Evolutionary conservation across 306 rosid genomes (phyloP).

Genomic region (Gleditsia sinensis): DNA sequence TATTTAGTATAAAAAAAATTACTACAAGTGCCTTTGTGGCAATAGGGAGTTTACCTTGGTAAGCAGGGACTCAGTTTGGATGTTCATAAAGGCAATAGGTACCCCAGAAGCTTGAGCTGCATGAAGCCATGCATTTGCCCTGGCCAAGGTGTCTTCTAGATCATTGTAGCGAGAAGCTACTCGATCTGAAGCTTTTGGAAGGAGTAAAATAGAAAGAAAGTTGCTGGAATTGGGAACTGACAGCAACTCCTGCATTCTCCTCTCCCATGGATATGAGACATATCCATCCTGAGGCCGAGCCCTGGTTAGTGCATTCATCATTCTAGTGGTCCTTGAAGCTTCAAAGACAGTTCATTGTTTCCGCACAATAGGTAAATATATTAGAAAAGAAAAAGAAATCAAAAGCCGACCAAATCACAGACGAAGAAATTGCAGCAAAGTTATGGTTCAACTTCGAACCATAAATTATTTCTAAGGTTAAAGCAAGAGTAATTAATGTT

Average conservation of each 20-base stretch:
- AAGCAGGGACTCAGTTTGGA: slow-evolving; percentile 90
- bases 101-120: slow-evolving; percentile 86
- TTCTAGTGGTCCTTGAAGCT: slow-evolving; percentile 77
- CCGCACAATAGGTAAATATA: slow-evolving; percentile 36
- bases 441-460: neutral
- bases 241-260: slow-evolving; percentile 75
- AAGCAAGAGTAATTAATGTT: neutral
- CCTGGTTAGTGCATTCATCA: slow-evolving; percentile 68
- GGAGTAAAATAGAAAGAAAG: slow-evolving; percentile 74
- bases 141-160: slow-evolving; percentile 84
- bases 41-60: slow-evolving; percentile 66
- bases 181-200: slow-evolving; percentile 85
- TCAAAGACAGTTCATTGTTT: slow-evolving; percentile 30
- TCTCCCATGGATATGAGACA: slow-evolving; percentile 90
- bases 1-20: too few relatives aligned
- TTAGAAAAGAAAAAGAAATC: slow-evolving; percentile 6
- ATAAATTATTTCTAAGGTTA: neutral
- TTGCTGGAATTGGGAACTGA: slow-evolving; percentile 75
- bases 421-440: neutral
- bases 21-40: slow-evolving; percentile 8
- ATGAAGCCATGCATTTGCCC: slow-evolving; percentile 91
- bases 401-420: slow-evolving; percentile 5
- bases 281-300: slow-evolving; percentile 81
- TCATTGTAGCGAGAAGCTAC: slow-evolving; percentile 81
- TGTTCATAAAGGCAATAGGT: slow-evolving; percentile 83